Base-by-base conservation (phyloP, 2,329 filamentous ascomycete species). In the Clonostachys rosea region DNA sequence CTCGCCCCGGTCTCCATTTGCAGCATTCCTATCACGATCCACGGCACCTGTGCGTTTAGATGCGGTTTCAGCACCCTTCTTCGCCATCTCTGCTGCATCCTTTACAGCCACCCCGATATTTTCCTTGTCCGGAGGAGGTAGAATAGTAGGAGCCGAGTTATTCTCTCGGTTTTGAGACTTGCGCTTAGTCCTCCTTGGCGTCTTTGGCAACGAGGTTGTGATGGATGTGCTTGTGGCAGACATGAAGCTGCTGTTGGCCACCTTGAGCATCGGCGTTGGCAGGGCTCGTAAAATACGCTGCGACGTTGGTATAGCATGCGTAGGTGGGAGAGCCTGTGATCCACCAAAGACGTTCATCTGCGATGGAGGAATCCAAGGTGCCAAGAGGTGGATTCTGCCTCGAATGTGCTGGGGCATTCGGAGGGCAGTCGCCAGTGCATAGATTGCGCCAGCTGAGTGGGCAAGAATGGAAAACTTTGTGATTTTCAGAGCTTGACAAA, bases 381-480 rank as follows among this genome's bases (percentile, higher is more conserved):
- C 92, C 9, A 99, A 78, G 3, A 99, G 80, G 65, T 99, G 94
- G 47, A 99, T 94, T 46, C 90, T 86, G 17, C 94, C 94, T 6
- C 91, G 86, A 51, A 99, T 95, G 60, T 96, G 89, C 58, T 96
- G 91, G 5, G 94, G 94, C 81, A 99, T 95, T 41, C 94, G 88
- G 41, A 99, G 75, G 0, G 94, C 94, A 1, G 94, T 97, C 0
- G 94, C 94, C 16, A 99, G 79, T 3, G 94, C 94, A 61, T 99
- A 99, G 45, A 99, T 95, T n/a, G 94, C 92, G 14, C 94, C 94
- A 1, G 94, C 94, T 1, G 92, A 97, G 65, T 99, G 94, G 3
- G 94, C 94, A 2, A 99, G 78, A 17, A 99, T 88, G 7, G 92
- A 97, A 62, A 99, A 99, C 56, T 96, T 95, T 11, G 86, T 94